Base-by-base conservation (phyloP, 2,329 filamentous ascomycete species). In the Colletotrichum tabaci region DNA sequence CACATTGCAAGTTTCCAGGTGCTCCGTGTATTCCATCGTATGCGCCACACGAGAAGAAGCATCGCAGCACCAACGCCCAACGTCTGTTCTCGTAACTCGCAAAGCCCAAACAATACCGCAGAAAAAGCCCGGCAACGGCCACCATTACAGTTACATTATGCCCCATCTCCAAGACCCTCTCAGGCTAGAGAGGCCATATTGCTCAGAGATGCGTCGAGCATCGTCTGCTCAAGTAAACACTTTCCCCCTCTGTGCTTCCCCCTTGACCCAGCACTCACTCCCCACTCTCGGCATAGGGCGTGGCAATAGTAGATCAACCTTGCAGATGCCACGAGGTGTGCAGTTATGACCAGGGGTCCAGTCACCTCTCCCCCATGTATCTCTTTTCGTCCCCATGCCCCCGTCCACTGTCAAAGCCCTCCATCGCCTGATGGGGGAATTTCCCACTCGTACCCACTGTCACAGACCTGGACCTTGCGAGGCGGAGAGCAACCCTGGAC, bases 381-480 rank as follows among this genome's bases (percentile, higher is more conserved):
- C 40, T 58, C 58, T 42, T 49, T 66, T 71, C 62, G 44, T 64
- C 60, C 65, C 72, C 68, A 73, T 72, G 67, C 67, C 71, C 71
- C 64, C 63, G 68, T 67, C 63, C 71, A 73, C 71, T 73, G 71
- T 74, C 73, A 74, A 74, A 74, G 73, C 73, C 71, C 73, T 73
- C 63, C 73, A 71, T 74, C 67, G 66, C 73, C 71, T 71, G 66
- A 74, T 74, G 66, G 73, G 70, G 69, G 69, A 73, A 74, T 74
- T 70, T 66, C 64, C 52, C 71, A 71, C 55, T 46, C 40, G 64
- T 69, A 62, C 55, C 73, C 71, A 73, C 67, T 74, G 73, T 74
- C 73, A 63, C 71, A 74, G 73, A 70, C 71, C 73, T 74, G 66
- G 73, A 69, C 66, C 71, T 72, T 61, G 70, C 70, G 70, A 71